These are phyloP conservation scores for Phytophthora quininea DNA, from an alignment of 352 stramenopile species.

Conservation along the genomic window DNA sequence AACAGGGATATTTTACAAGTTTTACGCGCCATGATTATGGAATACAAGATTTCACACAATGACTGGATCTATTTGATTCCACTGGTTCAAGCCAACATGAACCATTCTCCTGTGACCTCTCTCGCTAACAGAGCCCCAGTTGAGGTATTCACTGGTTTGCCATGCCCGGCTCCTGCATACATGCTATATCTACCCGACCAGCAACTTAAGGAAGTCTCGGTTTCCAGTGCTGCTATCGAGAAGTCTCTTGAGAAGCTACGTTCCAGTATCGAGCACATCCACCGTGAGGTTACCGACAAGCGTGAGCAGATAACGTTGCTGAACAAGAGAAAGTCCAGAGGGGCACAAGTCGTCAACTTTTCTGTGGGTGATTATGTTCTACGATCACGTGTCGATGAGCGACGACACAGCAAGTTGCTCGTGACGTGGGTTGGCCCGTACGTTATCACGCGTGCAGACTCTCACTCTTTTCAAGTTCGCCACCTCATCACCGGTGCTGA, in stretches of 20 bases:
- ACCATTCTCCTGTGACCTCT: slow-evolving; percentile 15
- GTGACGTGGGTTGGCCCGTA: slow-evolving; percentile 13
- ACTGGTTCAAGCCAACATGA: slow-evolving; percentile 17
- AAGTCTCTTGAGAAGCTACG: not conserved
- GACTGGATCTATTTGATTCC: slow-evolving; percentile 17
- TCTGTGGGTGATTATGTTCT: not conserved
- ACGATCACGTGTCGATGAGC: slow-evolving; percentile 12
- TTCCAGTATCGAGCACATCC: slow-evolving; percentile 7
- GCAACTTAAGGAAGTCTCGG: not conserved
- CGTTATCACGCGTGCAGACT: not conserved
- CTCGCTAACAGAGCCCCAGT: slow-evolving; percentile 3
- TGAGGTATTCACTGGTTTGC: slow-evolving; percentile 17
- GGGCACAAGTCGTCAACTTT: not conserved
- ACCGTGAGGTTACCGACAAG: slow-evolving; percentile 1
- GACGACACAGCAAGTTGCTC: slow-evolving; percentile 5
- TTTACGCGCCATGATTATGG: slow-evolving; percentile 12
- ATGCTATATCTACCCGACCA: slow-evolving; percentile 1
- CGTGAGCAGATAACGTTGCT: slow-evolving; percentile 11
- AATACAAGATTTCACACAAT: slow-evolving; percentile 5
- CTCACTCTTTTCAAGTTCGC: slow-evolving; percentile 15
- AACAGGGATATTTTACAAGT: slow-evolving; percentile 32
- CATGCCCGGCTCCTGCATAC: not conserved
- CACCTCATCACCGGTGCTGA: slow-evolving; percentile 8
- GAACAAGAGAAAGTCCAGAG: slow-evolving; percentile 12
- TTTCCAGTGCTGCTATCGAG: not conserved